Base-by-base conservation (phyloP, 495 filamentous ascomycete species). In the Penicillium bialowiezense region DNA sequence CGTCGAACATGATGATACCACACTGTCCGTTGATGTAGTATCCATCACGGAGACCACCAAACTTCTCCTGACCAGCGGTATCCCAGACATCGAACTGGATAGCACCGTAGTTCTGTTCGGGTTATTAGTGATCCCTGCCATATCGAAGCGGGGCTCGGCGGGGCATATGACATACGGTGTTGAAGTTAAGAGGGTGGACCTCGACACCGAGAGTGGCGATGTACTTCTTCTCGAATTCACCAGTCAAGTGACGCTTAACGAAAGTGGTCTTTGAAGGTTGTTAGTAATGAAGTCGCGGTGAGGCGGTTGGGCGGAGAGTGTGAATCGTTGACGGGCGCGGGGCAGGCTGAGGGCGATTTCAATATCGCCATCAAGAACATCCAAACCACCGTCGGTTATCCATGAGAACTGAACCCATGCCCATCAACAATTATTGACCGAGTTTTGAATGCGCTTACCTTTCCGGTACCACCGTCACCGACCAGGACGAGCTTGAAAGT, bases 1-100 rank as follows among this genome's bases (percentile, higher is more conserved):
- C 95, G 72, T 99, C 95, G 76, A 99, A 99, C 95, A 99, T 99
- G 85, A 99, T 97, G 81, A 99, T 95, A 78, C 95, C 95, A 71
- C 93, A 97, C 78, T 97, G 93, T 58, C 95, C 95, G 82, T 97
- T 97, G 84, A 99, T 99, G 77, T 99, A 99, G 83, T 99, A 99
- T 53, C 95, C 95, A 78, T 99, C 95, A 76, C 95, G 85, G 62
- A 99, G 89, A 80, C 95, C 95, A 79, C 95, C 95, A 60, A 99
- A 99, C 84, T 99, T 99, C 83, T 99, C 95, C 74, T 99, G 95
- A 59, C 95, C 95, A 59, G 95, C 95, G 55, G 95, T 99, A 70
- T 99, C 95, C 95, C 95, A 99, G 52, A 97, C 95, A 72, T 99
- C 95, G 79, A 99, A 99, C 79, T 96, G 90, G 65, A 99, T 96